Base-by-base conservation (phyloP, 1,139 yeast species). In the Zhuliangozyma parablackwelliae region DNA sequence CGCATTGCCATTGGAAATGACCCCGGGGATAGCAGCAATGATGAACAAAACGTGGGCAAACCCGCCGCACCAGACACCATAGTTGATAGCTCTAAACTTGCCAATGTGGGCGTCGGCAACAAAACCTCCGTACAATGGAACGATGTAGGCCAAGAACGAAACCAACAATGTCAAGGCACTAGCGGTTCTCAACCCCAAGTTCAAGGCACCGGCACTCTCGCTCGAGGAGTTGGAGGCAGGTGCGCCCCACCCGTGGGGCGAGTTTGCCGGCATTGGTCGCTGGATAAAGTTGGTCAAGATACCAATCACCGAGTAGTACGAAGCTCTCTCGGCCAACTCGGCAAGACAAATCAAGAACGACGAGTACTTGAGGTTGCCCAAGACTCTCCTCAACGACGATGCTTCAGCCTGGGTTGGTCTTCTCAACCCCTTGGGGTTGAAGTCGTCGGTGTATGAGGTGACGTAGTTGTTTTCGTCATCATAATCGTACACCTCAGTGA, bases 191-290 rank as follows among this genome's bases (percentile, higher is more conserved):
- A 67, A 56, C 20, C 75, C 75, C 32, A 70, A 58, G 3, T 75
- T 75, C 43, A 75, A 75, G 10, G 41, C 36, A 5, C 34, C 30
- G 20, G 75, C 72, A 41, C 51, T 50, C 24, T 44, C 59, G 23
- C 72, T 67, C 47, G 78, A 69, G 37, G 70, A 60, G 35, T 70
- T 70, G 27, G 76, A 72, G 33, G 75, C 75, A 24, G 51, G 57
- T 9, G 45, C 46, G 24, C 44, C 48, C 48, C 46, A 69, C 47
- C 78, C 71, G 38, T 71, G 63, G 35, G 72, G 73, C 23, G 78
- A 73, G 33, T 75, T 75, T 21, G 49, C 54, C 3, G 82, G 82
- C 34, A 77, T 54, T 10, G 72, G 71, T 45, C 80, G 56, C 47
- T 69, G 72, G 35, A 71, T 54, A 48, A 69, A 69, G 44, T 71